Evolutionary conservation across 345 rosid species (phyloP).

Genomic region (Euphorbia lathyris): DNA sequence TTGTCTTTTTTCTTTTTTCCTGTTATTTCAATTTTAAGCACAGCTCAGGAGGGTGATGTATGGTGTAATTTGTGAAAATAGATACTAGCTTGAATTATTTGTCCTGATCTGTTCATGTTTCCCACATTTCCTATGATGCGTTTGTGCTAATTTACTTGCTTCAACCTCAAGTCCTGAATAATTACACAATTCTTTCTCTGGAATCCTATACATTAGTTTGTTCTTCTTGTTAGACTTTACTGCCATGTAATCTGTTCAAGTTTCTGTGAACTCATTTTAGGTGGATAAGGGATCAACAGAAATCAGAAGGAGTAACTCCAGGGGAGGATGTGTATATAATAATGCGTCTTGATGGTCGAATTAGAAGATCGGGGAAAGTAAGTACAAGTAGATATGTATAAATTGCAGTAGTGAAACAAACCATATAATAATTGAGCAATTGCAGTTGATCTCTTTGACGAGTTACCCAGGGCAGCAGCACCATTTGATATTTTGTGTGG

Average conservation of each 20-base stretch:
- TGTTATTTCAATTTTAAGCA: too few species aligned
- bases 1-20: too few species aligned
- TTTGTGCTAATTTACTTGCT: background rate
- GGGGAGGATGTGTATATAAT: constrained; percentile 88
- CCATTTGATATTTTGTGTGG: background rate
- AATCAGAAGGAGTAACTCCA: constrained; percentile 79
- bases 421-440: too few species aligned
- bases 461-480: background rate
- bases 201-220: background rate
- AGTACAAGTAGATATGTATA: constrained; percentile 29
- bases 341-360: constrained; percentile 91
- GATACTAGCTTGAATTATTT: background rate
- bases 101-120: background rate
- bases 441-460: background rate
- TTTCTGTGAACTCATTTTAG: constrained; percentile 36
- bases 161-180: background rate
- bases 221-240: constrained; percentile 5
- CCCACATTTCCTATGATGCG: background rate
- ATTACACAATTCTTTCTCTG: background rate
- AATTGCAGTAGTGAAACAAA: too few species aligned
- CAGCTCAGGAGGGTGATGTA: too few species aligned
- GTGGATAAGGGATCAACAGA: constrained; percentile 90
- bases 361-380: constrained; percentile 87
- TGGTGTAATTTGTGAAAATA: constrained; percentile 1
- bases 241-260: constrained; percentile 13